These are phyloP conservation scores for Exophiala alcalophila DNA, from an alignment of 2,329 filamentous ascomycete species.

Conservation along the genomic window DNA sequence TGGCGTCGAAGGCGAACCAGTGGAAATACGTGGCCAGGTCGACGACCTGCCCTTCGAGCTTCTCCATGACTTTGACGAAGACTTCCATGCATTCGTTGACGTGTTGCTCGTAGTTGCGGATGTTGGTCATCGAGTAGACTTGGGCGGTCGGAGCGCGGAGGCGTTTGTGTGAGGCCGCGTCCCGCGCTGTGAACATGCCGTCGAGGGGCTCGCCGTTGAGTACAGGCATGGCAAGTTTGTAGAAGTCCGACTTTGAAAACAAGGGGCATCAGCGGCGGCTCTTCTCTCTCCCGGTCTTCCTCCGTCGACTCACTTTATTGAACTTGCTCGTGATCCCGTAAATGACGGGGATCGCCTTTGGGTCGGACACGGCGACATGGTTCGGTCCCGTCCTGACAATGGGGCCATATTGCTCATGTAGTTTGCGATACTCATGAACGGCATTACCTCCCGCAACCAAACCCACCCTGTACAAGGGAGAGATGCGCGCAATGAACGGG, in stretches of 20 bases:
- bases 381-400: slow-evolving; percentile 20
- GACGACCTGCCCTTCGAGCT: slow-evolving; percentile 6
- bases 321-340: slow-evolving; percentile 19
- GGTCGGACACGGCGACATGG: slow-evolving; percentile 18
- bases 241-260: slow-evolving; percentile 82
- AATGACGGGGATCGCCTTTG: slow-evolving; percentile 17
- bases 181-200: slow-evolving; percentile 9
- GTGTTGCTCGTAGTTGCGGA: slow-evolving; percentile 48
- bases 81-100: slow-evolving; percentile 37
- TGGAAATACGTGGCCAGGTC: slow-evolving; percentile 42
- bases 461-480: slow-evolving; percentile 68
- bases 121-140: slow-evolving; percentile 47
- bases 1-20: slow-evolving; percentile 37
- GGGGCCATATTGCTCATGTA: slow-evolving; percentile 15
- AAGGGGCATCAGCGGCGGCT: too few relatives aligned
- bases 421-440: neutral
- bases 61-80: slow-evolving; percentile 5
- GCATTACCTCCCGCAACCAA: slow-evolving; percentile 3
- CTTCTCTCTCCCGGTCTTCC: too few relatives aligned
- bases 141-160: slow-evolving; percentile 40
- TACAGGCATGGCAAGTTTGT: slow-evolving; percentile 64
- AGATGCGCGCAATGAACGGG: slow-evolving; percentile 63
- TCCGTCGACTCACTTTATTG: slow-evolving; percentile 11
- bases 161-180: slow-evolving; percentile 4
- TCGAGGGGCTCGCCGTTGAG: slow-evolving; percentile 9